These are phyloP conservation scores for Amanita polypyramis DNA, from an alignment of 768 basidiomycete species.

Conservation along the genomic window DNA sequence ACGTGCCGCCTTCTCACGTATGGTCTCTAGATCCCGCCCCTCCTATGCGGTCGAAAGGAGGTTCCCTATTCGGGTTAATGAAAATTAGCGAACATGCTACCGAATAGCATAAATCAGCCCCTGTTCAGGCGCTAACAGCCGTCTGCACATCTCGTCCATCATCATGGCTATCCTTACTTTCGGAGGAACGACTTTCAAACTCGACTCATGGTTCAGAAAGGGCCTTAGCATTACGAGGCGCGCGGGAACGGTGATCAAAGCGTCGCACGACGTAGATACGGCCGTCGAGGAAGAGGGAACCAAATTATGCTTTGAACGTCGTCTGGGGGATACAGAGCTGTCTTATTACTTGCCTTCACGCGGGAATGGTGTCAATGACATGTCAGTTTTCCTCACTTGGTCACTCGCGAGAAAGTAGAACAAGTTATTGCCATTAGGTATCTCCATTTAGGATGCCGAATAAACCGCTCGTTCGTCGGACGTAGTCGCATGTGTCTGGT, in stretches of 20 bases:
- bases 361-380: slow-evolving; percentile 79
- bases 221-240: neutral
- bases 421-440: slow-evolving; percentile 40
- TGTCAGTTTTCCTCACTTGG: slow-evolving; percentile 35
- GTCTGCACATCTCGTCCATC: too few species aligned
- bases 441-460: slow-evolving; percentile 59
- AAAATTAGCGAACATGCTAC: too few species aligned
- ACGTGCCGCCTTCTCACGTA: neutral
- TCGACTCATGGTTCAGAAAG: slow-evolving; percentile 4
- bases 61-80: too few species aligned
- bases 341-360: slow-evolving; percentile 76
- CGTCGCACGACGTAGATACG: neutral
- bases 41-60: too few species aligned
- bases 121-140: neutral
- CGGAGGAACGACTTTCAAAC: neutral
- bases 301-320: slow-evolving; percentile 30
- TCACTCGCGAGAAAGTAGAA: neutral
- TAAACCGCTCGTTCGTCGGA: slow-evolving; percentile 30
- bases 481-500: slow-evolving; percentile 40
- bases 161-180: neutral
- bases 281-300: neutral
- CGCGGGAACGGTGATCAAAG: neutral
- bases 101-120: neutral
- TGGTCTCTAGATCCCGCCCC: too few species aligned
- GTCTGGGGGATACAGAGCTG: slow-evolving; percentile 63